These are phyloP conservation scores for Phlebiopsis gigantea DNA, from an alignment of 768 basidiomycete species.

Conservation along the genomic window DNA sequence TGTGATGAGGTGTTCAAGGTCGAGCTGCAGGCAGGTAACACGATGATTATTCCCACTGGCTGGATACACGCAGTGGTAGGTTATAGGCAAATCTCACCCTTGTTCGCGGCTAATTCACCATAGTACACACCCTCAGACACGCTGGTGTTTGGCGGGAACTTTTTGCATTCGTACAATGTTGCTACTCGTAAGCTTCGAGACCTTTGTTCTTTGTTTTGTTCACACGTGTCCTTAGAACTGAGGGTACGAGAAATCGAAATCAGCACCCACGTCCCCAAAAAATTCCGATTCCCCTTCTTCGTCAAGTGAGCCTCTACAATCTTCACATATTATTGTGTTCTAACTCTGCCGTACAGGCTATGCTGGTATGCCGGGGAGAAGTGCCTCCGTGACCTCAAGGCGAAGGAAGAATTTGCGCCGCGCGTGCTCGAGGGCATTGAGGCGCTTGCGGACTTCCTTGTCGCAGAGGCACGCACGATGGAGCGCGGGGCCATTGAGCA, in stretches of 20 bases:
- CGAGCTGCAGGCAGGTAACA: constrained; percentile 69
- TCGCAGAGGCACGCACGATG: constrained; percentile 67
- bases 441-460: constrained; percentile 71
- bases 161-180: constrained; percentile 89
- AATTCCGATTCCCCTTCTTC: constrained; percentile 26
- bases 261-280: constrained; percentile 83
- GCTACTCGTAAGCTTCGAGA: constrained; percentile 63
- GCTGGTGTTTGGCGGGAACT: constrained; percentile 96
- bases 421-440: constrained; percentile 71
- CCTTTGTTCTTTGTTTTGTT: too few relatives aligned
- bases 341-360: constrained; percentile 40
- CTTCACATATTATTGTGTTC: too few relatives aligned
- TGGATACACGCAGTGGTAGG: constrained; percentile 98
- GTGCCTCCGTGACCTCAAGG: constrained; percentile 67
- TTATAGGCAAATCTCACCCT: too few relatives aligned
- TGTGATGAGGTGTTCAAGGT: constrained; percentile 89
- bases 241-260: constrained; percentile 89
- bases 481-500: constrained; percentile 61
- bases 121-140: constrained; percentile 91
- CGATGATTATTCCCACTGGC: constrained; percentile 92
- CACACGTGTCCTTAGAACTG: too few relatives aligned
- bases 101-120: too few relatives aligned
- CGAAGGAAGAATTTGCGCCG: constrained; percentile 41
- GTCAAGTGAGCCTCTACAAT: constrained; percentile 23
- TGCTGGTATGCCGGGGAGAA: constrained; percentile 91